A percentile compares a stretch with the other conserved stretches of the same genome.
Evolutionary conservation across 805 yeast genomes (phyloP).

Genomic region (Zygoascus bituminiphila): DNA sequence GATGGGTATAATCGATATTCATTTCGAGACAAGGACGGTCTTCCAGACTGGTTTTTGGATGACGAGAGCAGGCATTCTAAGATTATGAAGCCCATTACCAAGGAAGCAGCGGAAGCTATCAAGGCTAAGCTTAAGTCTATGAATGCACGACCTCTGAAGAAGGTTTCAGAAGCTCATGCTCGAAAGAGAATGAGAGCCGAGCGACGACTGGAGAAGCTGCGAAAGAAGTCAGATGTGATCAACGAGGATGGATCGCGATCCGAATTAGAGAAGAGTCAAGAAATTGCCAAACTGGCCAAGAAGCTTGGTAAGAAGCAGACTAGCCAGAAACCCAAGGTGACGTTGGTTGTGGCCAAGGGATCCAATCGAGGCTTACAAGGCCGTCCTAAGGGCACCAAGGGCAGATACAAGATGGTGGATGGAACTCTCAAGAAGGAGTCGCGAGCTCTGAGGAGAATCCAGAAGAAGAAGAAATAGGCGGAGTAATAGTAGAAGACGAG

Average conservation of each 20-base stretch:
- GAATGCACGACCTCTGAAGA: constrained; percentile 97
- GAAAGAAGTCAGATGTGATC: constrained; percentile 87
- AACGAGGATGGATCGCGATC: constrained; percentile 81
- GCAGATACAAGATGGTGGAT: constrained; percentile 98
- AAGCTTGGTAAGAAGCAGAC: constrained; percentile 67
- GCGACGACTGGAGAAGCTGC: constrained; percentile 75
- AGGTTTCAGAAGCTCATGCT: constrained; percentile 96
- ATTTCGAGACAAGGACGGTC: constrained; percentile 80
- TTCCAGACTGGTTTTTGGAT: constrained; percentile 96
- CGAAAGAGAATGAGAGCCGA: constrained; percentile 92
- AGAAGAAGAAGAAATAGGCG: constrained; percentile 70
- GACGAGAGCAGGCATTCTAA: constrained; percentile 85
- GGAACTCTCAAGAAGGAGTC: constrained; percentile 97
- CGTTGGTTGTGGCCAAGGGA: constrained; percentile 84
- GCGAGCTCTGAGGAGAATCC: constrained; percentile 83
- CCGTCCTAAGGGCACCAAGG: constrained; percentile 94
- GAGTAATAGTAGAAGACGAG: neutral
- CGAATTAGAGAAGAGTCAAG: constrained; percentile 92
- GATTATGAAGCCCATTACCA: constrained; percentile 82
- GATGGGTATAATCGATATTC: constrained; percentile 91
- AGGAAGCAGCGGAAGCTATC: constrained; percentile 78
- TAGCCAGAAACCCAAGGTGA: constrained; percentile 67
- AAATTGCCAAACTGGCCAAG: constrained; percentile 77
- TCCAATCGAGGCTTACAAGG: constrained; percentile 79
- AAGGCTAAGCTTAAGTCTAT: constrained; percentile 68